Conservation (phyloP, 2,329 filamentous ascomycete species). For the Penicillium janthinellum region DNA sequence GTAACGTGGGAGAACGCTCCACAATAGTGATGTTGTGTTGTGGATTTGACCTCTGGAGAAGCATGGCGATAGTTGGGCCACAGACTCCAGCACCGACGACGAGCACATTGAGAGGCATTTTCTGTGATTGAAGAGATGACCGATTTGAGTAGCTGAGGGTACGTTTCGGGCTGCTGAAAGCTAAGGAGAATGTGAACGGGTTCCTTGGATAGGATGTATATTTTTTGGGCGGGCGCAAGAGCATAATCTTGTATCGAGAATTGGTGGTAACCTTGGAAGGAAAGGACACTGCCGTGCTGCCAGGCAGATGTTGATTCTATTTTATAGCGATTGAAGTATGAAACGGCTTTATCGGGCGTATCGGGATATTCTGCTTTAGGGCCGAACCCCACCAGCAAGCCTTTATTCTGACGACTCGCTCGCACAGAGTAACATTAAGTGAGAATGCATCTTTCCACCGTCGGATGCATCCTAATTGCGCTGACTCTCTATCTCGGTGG, state of each 20-base stretch:
- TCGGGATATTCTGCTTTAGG: background rate
- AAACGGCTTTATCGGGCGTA: background rate
- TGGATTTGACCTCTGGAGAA: slow-evolving; percentile 8
- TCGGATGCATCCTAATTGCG: no score
- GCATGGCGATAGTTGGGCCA: slow-evolving; percentile 7
- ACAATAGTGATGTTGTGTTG: slow-evolving; percentile 6
- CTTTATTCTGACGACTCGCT: background rate
- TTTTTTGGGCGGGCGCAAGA: background rate
- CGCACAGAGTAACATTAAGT: no score
- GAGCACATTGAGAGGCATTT: slow-evolving; percentile 6
- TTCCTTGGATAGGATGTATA: background rate
- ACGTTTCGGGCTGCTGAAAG: background rate
- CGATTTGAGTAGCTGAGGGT: background rate
- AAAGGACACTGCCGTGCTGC: background rate
- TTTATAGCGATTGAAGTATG: background rate
- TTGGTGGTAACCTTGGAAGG: background rate
- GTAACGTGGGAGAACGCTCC: background rate
- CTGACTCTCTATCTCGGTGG: no score
- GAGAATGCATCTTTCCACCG: no score
- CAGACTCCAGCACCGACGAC: slow-evolving; percentile 11
- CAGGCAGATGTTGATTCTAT: background rate
- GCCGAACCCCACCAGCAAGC: background rate
- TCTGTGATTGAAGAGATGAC: background rate
- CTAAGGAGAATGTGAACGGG: background rate
- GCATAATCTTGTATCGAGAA: background rate